phyloP scores from a whole-genome alignment of 352 stramenopile species.

The Globisporangium parvum region DNA sequence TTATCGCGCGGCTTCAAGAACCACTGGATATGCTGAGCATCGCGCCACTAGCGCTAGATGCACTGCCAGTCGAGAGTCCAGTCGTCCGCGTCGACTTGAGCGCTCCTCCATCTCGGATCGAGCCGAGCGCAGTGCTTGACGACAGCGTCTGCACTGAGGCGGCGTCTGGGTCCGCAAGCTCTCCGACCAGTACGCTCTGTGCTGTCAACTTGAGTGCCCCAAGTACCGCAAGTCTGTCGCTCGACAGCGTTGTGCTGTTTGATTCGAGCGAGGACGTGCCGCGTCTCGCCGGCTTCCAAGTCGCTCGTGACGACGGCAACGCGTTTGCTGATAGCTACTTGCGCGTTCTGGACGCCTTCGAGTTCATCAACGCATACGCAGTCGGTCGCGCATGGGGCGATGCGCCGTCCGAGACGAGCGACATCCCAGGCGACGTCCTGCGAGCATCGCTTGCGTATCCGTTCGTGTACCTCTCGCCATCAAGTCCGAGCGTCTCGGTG shows the following conservation, averaged over 20 bases:
- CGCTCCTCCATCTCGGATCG: too few species aligned
- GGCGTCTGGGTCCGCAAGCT: too few species aligned
- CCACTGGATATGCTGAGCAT: too few species aligned
- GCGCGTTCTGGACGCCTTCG: background rate
- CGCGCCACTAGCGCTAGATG: too few species aligned
- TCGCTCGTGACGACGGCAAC: background rate
- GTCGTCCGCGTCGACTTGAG: too few species aligned
- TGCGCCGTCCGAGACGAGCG: background rate
- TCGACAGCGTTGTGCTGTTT: background rate
- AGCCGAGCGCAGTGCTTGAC: too few species aligned
- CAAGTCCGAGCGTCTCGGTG: background rate
- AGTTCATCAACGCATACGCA: constrained; percentile 3
- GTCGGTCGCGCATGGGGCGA: background rate
- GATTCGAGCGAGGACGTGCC: background rate
- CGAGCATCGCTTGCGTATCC: background rate
- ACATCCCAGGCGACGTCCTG: background rate
- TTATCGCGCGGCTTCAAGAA: background rate
- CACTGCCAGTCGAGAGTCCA: too few species aligned
- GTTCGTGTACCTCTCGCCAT: constrained; percentile 1
- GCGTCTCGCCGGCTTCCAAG: background rate
- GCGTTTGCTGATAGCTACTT: background rate
- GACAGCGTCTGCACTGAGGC: too few species aligned
- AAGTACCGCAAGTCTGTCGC: background rate
- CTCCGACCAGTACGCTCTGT: too few species aligned
- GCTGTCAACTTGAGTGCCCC: background rate